Evolutionary conservation across 192 early-diverging fungal genomes (phyloP), one percentile per base, ranked within the genome.

Genomic region (Backusella sp.): DNA sequence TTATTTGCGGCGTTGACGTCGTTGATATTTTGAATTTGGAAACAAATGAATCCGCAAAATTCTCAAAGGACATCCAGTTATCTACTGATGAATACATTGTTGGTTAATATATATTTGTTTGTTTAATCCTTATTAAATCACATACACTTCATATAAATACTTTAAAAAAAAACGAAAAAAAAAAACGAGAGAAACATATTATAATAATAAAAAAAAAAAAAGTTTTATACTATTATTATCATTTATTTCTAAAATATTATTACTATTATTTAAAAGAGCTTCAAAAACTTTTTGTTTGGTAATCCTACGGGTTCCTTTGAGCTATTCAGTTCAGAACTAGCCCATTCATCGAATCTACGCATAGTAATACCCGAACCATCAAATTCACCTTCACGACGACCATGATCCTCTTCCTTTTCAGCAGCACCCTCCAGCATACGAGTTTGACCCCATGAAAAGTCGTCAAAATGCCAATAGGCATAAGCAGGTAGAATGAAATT

Each of bases 391-490:
- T 92, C 87, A 35, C 90, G 87, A 53, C 77, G 84, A 59, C 91
- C 88, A 59, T 93, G 91, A 59, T 86, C 87, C 44, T 85, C 86
- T 6, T 82, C 86, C 66, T 90, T 90, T 69, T 49, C 73, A 28
- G 74, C 76, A 35, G 86, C 91, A 92, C 75, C 76, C 69, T 89
- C 83, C 8, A 92, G 87, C 77, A 84, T 85, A 41, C 94, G 88
- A 2, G 94, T 95, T 82, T 93, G 85, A 62, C 94, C 94, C 94
- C 94, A 95, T 39, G 91, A 91, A 73, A 95, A 95, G 59, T 95
- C 93, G 76, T 95, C 94, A 87, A 95, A 94, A 83, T 95, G 90
- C 94, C 94, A 95, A 83, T 91, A 95, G n/a, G 94, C 90, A 42
- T 94, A 94, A 11, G 84, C 84, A 1, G 94, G 94, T 36, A 95